These are phyloP conservation scores for Aureobasidium melanogenum DNA, from an alignment of 2,329 filamentous ascomycete species.

Conservation along the genomic window DNA sequence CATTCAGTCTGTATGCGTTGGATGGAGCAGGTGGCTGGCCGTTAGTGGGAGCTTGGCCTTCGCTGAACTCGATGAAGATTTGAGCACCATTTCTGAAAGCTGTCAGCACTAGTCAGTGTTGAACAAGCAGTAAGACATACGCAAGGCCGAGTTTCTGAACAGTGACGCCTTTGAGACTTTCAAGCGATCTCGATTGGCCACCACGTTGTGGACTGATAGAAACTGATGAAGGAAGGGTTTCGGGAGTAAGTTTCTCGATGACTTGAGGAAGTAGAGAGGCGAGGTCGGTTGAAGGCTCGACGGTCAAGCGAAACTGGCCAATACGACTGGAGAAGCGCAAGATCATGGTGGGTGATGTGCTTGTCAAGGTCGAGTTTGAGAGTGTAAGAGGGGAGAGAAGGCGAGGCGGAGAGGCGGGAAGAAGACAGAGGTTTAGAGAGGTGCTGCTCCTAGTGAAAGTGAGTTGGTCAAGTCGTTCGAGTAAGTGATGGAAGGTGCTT, in stretches of 20 bases:
- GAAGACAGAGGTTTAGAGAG: not conserved
- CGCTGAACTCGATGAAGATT: slow-evolving; percentile 75
- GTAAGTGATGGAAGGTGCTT: slow-evolving; percentile 1
- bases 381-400: not conserved
- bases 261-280: slow-evolving; percentile 46
- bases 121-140: slow-evolving; percentile 28
- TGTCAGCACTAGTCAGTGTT: slow-evolving; percentile 20
- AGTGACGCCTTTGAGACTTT: slow-evolving; percentile 44
- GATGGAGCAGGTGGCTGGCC: slow-evolving; percentile 30
- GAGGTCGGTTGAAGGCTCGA: slow-evolving; percentile 68
- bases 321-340: slow-evolving; percentile 83
- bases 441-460: not conserved
- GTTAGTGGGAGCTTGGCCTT: slow-evolving; percentile 44
- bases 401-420: not conserved
- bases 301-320: slow-evolving; percentile 79
- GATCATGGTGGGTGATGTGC: slow-evolving; percentile 51
- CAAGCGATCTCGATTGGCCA: slow-evolving; percentile 47
- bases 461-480: not conserved
- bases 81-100: slow-evolving; percentile 71
- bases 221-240: slow-evolving; percentile 46
- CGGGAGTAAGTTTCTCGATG: slow-evolving; percentile 50
- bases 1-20: slow-evolving; percentile 61
- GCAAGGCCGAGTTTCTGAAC: slow-evolving; percentile 50
- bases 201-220: slow-evolving; percentile 53
- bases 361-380: not conserved